Evolutionary conservation across 2,329 filamentous ascomycete species (phyloP).

Genomic region (Cercospora sp.): DNA sequence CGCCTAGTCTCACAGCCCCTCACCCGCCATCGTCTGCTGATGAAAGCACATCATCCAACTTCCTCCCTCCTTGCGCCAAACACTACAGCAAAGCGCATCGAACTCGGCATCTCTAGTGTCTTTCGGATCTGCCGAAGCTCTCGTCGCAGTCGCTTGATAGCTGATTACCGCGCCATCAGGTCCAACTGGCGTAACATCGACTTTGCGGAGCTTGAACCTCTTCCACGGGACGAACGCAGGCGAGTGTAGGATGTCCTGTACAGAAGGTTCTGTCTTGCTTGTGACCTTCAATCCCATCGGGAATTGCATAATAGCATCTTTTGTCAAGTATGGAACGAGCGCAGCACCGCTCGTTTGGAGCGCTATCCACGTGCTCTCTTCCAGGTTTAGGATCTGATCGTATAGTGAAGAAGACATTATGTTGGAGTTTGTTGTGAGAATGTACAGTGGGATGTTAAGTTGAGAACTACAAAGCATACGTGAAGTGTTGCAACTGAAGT

Average conservation of each 20-base stretch:
- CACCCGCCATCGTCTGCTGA: constrained; percentile 33
- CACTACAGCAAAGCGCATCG: constrained; percentile 35
- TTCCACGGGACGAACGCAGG: constrained; percentile 36
- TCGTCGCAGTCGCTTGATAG: constrained; percentile 32
- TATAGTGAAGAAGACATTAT: constrained; percentile 17
- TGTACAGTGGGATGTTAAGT: not conserved
- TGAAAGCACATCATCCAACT: constrained; percentile 35
- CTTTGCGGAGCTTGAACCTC: constrained; percentile 30
- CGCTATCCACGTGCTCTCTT: constrained; percentile 36
- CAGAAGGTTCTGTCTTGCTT: constrained; percentile 29
- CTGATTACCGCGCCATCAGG: constrained; percentile 32
- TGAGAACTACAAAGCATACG: not conserved
- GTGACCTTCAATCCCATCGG: constrained; percentile 35
- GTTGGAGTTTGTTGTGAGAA: not conserved
- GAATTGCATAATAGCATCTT: constrained; percentile 32
- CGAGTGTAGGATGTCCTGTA: constrained; percentile 33
- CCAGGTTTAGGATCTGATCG: constrained; percentile 31
- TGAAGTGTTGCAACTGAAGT: not conserved
- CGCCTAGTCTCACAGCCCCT: not conserved
- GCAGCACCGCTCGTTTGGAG: constrained; percentile 29
- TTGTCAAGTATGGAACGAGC: constrained; percentile 32
- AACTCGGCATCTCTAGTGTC: constrained; percentile 30
- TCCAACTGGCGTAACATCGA: constrained; percentile 33
- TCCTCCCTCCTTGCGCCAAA: constrained; percentile 32
- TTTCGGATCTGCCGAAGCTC: constrained; percentile 23